Percentiles rank a stretch among this genome's conserved stretches.
Evolutionary conservation across 495 filamentous ascomycete genomes (phyloP).

Genomic region (Elasticomyces elasticus): DNA sequence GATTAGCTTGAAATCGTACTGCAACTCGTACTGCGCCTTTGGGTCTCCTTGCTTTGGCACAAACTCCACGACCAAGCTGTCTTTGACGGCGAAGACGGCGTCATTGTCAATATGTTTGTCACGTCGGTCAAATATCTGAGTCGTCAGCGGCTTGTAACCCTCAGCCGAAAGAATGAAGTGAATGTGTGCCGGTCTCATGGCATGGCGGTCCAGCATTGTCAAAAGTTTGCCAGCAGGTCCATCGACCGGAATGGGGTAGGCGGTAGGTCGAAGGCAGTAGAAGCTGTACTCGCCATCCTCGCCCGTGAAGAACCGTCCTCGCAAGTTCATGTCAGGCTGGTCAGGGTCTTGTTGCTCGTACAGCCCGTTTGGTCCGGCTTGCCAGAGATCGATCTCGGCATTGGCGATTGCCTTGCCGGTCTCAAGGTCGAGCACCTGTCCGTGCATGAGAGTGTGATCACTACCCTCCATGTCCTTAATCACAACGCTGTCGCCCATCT

Average conservation of each 20-base stretch:
- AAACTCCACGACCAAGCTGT: slow-evolving; percentile 61
- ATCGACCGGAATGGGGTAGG: slow-evolving; percentile 63
- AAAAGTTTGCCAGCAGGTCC: slow-evolving; percentile 47
- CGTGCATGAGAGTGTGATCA: slow-evolving; percentile 53
- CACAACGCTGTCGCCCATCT: slow-evolving; percentile 57
- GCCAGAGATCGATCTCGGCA: slow-evolving; percentile 67
- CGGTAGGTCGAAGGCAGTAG: slow-evolving; percentile 56
- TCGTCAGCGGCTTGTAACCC: slow-evolving; percentile 53
- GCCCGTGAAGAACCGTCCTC: slow-evolving; percentile 61
- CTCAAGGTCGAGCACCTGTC: slow-evolving; percentile 46
- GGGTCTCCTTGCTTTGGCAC: slow-evolving; percentile 47
- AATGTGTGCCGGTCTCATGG: slow-evolving; percentile 76
- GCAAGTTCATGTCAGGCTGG: slow-evolving; percentile 64
- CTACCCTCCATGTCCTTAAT: slow-evolving; percentile 35
- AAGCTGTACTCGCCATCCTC: slow-evolving; percentile 54
- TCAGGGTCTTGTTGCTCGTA: slow-evolving; percentile 70
- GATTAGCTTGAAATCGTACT: slow-evolving; percentile 46
- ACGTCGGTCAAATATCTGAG: slow-evolving; percentile 62
- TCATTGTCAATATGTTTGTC: slow-evolving; percentile 56
- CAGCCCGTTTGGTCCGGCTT: slow-evolving; percentile 63
- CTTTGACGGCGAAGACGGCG: slow-evolving; percentile 68
- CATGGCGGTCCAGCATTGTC: slow-evolving; percentile 56
- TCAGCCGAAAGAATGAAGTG: slow-evolving; percentile 61
- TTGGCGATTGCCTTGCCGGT: slow-evolving; percentile 50
- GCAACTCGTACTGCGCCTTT: slow-evolving; percentile 59